A percentile compares a stretch with the other conserved stretches of the same genome.
Evolutionary conservation across 2,329 filamentous ascomycete genomes (phyloP).

Genomic region (Diaporthe sp.): DNA sequence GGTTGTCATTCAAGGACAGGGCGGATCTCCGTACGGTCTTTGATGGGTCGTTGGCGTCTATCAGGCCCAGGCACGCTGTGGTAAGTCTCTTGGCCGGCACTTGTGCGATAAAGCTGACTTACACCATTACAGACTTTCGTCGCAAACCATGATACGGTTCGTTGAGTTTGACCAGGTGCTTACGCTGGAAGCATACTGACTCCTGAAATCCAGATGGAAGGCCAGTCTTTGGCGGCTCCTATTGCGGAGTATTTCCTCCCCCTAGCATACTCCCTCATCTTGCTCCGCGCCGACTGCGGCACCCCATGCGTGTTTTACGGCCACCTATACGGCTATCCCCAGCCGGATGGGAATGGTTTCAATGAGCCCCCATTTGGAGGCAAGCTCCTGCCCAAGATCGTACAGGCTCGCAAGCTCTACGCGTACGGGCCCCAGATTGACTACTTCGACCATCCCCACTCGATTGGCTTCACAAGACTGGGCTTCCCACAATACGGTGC

Average conservation of each 20-base stretch:
- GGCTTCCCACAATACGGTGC: constrained; percentile 59
- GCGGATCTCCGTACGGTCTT: constrained; percentile 71
- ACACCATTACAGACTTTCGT: constrained; percentile 63
- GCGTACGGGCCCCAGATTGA: constrained; percentile 73
- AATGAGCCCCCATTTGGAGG: constrained; percentile 57
- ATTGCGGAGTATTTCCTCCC: constrained; percentile 73
- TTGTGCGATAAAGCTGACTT: not conserved
- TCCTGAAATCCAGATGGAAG: constrained; percentile 25
- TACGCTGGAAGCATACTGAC: not conserved
- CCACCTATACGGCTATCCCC: constrained; percentile 72
- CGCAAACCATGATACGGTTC: constrained; percentile 73
- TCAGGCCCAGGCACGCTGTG: constrained; percentile 65
- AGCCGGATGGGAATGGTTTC: constrained; percentile 52
- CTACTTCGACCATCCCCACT: constrained; percentile 70
- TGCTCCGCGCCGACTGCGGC: constrained; percentile 67
- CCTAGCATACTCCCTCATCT: constrained; percentile 74
- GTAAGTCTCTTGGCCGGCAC: constrained; percentile 47
- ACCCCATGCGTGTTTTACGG: constrained; percentile 78
- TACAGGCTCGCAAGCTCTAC: constrained; percentile 72
- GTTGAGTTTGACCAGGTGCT: constrained; percentile 24
- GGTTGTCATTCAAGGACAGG: constrained; percentile 61
- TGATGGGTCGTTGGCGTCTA: constrained; percentile 63
- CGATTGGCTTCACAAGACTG: constrained; percentile 66
- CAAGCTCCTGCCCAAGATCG: constrained; percentile 64
- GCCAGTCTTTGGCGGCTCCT: constrained; percentile 68